Conservation (phyloP, 306 rosid species). For the apple (Malus domestica) region DNA sequence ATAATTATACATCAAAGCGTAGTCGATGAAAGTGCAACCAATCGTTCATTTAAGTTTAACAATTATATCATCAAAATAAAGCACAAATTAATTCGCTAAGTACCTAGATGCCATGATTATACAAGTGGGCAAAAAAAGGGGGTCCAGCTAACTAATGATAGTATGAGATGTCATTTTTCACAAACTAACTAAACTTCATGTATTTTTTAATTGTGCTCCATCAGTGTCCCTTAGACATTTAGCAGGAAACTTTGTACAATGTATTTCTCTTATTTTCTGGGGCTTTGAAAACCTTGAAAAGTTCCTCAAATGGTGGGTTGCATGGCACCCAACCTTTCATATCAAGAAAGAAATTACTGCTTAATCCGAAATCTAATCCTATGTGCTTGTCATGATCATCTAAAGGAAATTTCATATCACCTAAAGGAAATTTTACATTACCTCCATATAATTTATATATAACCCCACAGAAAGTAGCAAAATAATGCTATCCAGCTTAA, state of each 20-base stretch:
- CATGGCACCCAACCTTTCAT: slow-evolving; percentile 13
- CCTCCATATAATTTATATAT: not conserved
- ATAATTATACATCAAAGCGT: slow-evolving; percentile 7
- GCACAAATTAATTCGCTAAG: slow-evolving; percentile 5
- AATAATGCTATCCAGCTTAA: slow-evolving; percentile 9
- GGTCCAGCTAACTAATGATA: slow-evolving; percentile 20
- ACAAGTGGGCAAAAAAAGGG: slow-evolving; percentile 30
- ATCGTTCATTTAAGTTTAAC: not conserved
- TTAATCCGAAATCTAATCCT: slow-evolving; percentile 19
- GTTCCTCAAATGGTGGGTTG: slow-evolving; percentile 1
- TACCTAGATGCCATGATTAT: slow-evolving; percentile 20
- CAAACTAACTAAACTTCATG: not conserved
- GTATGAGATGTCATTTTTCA: slow-evolving; percentile 2
- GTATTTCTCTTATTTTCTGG: not conserved
- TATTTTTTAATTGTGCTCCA: slow-evolving; percentile 11
- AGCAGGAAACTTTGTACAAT: slow-evolving; percentile 7
- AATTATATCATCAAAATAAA: not conserved
- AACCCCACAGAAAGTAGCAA: not conserved
- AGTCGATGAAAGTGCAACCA: slow-evolving; percentile 22
- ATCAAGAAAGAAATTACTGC: not conserved
- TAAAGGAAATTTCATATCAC: slow-evolving; percentile 21
- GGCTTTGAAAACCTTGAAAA: not conserved
- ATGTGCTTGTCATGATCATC: slow-evolving; percentile 43
- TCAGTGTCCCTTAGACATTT: slow-evolving; percentile 15
- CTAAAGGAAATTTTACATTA: slow-evolving; percentile 15